Evolutionary conservation across 768 basidiomycete species (phyloP), one percentile per base, ranked within the genome.

Genomic region (Clitopilus passeckerianus): DNA sequence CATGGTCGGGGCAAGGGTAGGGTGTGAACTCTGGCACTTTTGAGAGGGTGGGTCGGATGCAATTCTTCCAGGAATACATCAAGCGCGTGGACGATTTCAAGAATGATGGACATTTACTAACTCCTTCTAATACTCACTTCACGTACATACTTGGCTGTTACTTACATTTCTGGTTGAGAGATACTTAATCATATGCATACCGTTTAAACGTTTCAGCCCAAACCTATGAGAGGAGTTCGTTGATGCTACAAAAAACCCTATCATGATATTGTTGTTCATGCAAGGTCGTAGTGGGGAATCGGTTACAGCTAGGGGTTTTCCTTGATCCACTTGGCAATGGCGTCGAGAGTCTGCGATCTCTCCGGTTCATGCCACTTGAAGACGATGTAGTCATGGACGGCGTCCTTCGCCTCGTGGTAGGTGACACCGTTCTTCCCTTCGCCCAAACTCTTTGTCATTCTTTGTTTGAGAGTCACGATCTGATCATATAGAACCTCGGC

Each of bases 401-500:
- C 80, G 67, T 86, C 84, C 18, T 75, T 71, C 1, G 74, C 77
- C 63, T 84, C 84, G 43, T 79, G 70, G 59, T 77, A 84, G 18
- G 68, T 72, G 10, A 85, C 76, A 15, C 70, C 74, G 34, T 69
- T 66, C 54, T 75, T 65, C 22, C 77, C 80, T 54, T 75, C 73
- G 2, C 81, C 85, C 60, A 86, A 62, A 59, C 86, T 84, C 35
- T 68, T 69, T 20, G 71, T 67, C 83, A 87, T 84, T 66, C 73
- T 75, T 34, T 77, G 71, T 37, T 70, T 70, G 61, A 86, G 68
- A 1, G 75, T 78, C 30, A 68, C 63, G 37, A 81, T 79, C 46
- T 76, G 74, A 67, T 88, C 86, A n/a, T 77, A 71, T n/a, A 86
- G 61, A 8, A 81, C 67, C 67, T 89, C 86, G 2, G 80, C 81